phyloP scores from a whole-genome alignment of 1,139 yeast species.

The Nematodospora anomalae region DNA sequence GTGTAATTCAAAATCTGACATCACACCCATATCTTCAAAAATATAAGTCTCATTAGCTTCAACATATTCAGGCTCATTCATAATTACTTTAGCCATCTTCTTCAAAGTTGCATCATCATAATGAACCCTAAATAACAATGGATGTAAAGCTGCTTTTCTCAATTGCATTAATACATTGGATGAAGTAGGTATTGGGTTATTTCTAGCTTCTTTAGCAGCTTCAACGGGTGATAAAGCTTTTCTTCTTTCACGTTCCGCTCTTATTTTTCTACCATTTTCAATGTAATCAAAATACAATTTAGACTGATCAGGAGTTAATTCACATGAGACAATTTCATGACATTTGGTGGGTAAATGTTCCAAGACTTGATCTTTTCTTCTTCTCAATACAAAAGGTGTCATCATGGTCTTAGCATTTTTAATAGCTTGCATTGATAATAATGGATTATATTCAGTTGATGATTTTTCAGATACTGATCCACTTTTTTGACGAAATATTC shows the following conservation, averaged over 20 bases:
- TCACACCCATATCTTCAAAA: conserved; percentile 91
- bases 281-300: conserved; percentile 62
- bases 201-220: conserved; percentile 36
- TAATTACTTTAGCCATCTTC: conserved; percentile 73
- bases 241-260: conserved; percentile 51
- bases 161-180: conserved; percentile 66
- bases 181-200: conserved; percentile 39
- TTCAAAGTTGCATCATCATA: conserved; percentile 56
- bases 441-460: conserved; percentile 64
- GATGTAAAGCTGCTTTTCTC: conserved; percentile 76
- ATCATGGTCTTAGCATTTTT: conserved; percentile 94
- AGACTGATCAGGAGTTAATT: conserved; percentile 56
- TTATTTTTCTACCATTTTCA: conserved; percentile 44
- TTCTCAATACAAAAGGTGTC: conserved; percentile 94
- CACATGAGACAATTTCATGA: conserved; percentile 65
- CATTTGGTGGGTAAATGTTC: conserved; percentile 81
- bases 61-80: conserved; percentile 75
- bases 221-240: conserved; percentile 41
- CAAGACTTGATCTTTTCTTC: conserved; percentile 89
- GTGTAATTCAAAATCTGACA: conserved; percentile 89
- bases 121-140: conserved; percentile 61
- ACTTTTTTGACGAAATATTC: conserved; percentile 73
- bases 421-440: conserved; percentile 87
- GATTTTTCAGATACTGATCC: conserved; percentile 42
- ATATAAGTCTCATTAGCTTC: conserved; percentile 76